Base-by-base conservation (phyloP, 2,329 filamentous ascomycete genomes). In the Fonsecaea erecta region DNA sequence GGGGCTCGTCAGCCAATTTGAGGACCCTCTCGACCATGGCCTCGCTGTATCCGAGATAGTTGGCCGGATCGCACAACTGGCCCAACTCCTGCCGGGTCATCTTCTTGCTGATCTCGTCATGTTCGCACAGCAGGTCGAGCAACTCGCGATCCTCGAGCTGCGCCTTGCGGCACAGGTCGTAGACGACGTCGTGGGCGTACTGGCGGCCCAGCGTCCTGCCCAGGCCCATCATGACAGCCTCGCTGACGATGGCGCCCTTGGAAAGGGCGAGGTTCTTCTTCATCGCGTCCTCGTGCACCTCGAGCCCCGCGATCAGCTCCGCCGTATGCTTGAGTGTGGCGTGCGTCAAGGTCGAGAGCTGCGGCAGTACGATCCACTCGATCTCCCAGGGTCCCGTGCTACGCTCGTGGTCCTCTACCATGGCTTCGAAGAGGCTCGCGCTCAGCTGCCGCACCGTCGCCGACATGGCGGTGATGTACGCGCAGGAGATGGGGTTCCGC, bases 151-250 rank as follows among this genome's bases (percentile, higher is more conserved):
- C 73, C 21, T 75, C 76, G 66, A 83, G 79, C 60, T 81, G 82
- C 46, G 79, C 79, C 68, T 78, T 75, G 63, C 78, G 79, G 70
- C 84, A 87, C 6, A 83, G 82, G 66, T 81, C 80, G 57, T 86
- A 86, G 1, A 86, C 83, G 52, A 85, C 76, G 68, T 86, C 84
- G 72, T 86, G 84, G 2, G 84, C 84, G n/a, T 79, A 77, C 64
- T 84, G 82, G 21, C 85, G 76, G 12, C 84, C 84, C 43, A 84
- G 75, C 72, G 81, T 75, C 28, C 78, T 77, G n/a, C 84, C 69
- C 62, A 86, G 75, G 0, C 79, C 81, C 85, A 86, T 86, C 84
- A 86, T 86, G 18, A 86, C 82, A 1, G 84, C 83, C 74, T 86
- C 85, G 0, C 79, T 83, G 11, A 85, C 84, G 69, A 86, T 86